A percentile compares a stretch with the other conserved stretches of the same genome.
These are phyloP conservation scores for Ceratopteris richardii DNA, from an alignment of 75 land plant species.

Conservation along the genomic window DNA sequence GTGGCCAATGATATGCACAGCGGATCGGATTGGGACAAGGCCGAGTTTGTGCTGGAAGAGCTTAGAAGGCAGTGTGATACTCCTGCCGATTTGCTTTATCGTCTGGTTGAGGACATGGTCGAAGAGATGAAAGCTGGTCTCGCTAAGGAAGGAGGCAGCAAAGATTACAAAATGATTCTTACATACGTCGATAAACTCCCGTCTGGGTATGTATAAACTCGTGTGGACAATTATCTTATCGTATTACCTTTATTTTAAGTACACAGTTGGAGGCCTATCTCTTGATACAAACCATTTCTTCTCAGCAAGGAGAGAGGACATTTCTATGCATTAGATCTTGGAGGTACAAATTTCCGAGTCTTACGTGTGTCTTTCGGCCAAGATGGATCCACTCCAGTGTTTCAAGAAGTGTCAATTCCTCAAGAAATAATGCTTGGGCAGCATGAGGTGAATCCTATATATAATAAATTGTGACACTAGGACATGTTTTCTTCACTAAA, in stretches of 20 bases:
- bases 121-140: slow-evolving; percentile 14
- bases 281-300: not conserved
- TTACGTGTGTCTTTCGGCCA: too few species aligned
- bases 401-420: not conserved
- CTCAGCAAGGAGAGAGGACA: slow-evolving; percentile 46
- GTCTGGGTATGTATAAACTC: slow-evolving; percentile 9
- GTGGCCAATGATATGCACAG: too few species aligned
- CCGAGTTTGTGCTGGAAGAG: not conserved
- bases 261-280: not conserved
- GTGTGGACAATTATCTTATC: not conserved
- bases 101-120: slow-evolving; percentile 6
- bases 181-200: slow-evolving; percentile 20
- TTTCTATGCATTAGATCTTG: slow-evolving; percentile 65
- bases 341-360: slow-evolving; percentile 68
- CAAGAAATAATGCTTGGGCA: not conserved
- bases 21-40: not conserved
- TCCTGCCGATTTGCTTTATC: slow-evolving; percentile 6
- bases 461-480: too few species aligned
- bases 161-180: slow-evolving; percentile 16
- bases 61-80: not conserved
- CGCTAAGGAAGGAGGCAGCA: slow-evolving; percentile 20
- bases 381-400: too few species aligned
- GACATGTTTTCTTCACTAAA: not conserved
- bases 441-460: not conserved
- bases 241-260: too few species aligned